Conservation (phyloP, 2,329 filamentous ascomycete species). For the Rosellinia necatrix region DNA sequence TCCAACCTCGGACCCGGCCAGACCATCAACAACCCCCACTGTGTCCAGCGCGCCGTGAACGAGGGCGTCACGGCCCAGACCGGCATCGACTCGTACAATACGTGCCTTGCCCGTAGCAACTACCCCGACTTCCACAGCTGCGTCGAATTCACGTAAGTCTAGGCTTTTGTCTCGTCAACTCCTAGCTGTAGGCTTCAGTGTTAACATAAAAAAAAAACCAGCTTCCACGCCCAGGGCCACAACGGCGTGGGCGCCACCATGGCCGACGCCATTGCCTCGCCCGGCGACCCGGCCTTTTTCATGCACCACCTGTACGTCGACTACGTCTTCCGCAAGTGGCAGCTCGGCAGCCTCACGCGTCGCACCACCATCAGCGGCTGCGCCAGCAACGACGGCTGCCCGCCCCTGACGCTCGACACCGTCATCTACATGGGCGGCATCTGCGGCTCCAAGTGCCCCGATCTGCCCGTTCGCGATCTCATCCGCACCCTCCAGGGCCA, state of each 20-base stretch:
- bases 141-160: constrained; percentile 39
- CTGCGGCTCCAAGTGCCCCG: constrained; percentile 38
- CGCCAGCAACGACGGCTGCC: constrained; percentile 35
- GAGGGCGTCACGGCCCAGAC: constrained; percentile 37
- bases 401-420: constrained; percentile 38
- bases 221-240: constrained; percentile 42
- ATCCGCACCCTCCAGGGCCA: constrained; percentile 34
- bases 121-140: constrained; percentile 40
- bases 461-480: constrained; percentile 36
- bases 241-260: constrained; percentile 42
- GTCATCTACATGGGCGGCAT: constrained; percentile 34
- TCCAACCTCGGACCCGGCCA: constrained; percentile 35
- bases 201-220: constrained; percentile 28
- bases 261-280: constrained; percentile 40
- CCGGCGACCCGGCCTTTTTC: constrained; percentile 42
- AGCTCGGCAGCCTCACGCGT: constrained; percentile 32
- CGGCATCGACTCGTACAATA: constrained; percentile 33
- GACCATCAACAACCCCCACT: constrained; percentile 38
- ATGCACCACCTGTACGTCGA: constrained; percentile 43
- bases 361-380: constrained; percentile 39
- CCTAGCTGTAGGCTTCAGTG: neutral
- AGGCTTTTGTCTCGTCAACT: neutral
- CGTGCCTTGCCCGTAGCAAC: constrained; percentile 33
- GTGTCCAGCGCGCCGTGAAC: constrained; percentile 41
- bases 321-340: constrained; percentile 40